Conservation (phyloP, 352 stramenopile genomes). For the Globisporangium cederbergense region DNA sequence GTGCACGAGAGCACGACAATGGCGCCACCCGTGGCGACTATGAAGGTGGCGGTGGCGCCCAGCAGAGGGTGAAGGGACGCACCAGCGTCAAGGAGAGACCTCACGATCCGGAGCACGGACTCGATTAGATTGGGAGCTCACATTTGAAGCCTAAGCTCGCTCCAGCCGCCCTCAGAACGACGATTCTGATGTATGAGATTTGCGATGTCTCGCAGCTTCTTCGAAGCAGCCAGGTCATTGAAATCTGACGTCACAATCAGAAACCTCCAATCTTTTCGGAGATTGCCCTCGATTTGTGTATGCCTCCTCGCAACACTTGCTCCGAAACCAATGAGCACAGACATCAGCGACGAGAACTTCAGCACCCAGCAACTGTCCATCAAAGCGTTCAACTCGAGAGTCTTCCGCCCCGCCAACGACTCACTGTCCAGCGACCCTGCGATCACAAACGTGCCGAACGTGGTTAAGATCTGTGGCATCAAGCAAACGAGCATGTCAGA, state of each 20-base stretch:
- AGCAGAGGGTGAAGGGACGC: no score
- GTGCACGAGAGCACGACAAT: not conserved
- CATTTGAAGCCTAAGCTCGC: no score
- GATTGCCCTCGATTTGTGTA: no score
- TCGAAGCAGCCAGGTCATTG: no score
- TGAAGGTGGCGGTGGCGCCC: not conserved
- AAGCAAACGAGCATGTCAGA: constrained; percentile 12
- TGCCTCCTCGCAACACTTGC: not conserved
- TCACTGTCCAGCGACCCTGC: constrained; percentile 18
- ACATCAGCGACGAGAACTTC: constrained; percentile 40
- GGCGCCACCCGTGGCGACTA: not conserved
- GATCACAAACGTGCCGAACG: constrained; percentile 23
- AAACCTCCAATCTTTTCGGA: no score
- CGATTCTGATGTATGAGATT: no score
- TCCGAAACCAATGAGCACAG: constrained; percentile 17
- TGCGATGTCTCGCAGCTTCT: no score
- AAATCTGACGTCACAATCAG: no score
- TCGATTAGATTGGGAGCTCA: constrained; percentile 12
- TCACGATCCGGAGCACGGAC: no score
- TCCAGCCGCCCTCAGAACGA: no score
- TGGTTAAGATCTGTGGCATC: constrained; percentile 27
- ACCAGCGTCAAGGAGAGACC: no score
- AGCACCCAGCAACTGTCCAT: constrained; percentile 31
- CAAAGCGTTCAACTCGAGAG: constrained; percentile 35
- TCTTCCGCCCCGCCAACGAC: constrained; percentile 12